A percentile compares a stretch with the other conserved stretches of the same genome.
These are phyloP conservation scores for Rhododendron henanense DNA, from an alignment of 148 eudicot genomes.

Conservation along the genomic window DNA sequence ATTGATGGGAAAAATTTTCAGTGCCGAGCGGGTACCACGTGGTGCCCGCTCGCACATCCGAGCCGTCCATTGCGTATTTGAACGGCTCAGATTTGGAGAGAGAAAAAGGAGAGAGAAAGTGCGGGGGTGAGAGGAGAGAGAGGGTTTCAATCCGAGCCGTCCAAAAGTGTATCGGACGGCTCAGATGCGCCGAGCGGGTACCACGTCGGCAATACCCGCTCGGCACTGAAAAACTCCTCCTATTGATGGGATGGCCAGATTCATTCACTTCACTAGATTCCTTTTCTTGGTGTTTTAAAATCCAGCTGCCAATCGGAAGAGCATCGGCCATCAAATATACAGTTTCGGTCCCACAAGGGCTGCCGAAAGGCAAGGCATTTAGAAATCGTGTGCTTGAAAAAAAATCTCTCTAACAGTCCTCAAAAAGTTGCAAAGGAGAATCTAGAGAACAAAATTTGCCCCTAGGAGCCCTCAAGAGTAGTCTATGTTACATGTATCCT, in stretches of 20 bases:
- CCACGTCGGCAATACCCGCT: too few relatives aligned
- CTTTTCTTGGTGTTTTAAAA: neutral
- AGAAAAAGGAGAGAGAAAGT: too few relatives aligned
- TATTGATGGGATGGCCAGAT: neutral
- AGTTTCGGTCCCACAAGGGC: neutral
- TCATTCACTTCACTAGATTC: slow-evolving; percentile 9
- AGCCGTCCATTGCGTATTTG: too few relatives aligned
- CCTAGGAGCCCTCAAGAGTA: neutral
- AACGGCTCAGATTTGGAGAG: too few relatives aligned
- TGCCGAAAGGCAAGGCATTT: neutral
- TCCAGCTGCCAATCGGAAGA: neutral
- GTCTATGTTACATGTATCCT: neutral
- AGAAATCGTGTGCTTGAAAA: neutral
- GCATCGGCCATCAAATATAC: neutral
- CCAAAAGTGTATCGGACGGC: too few relatives aligned
- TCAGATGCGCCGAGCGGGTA: too few relatives aligned
- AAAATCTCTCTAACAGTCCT: neutral
- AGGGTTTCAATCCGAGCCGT: too few relatives aligned
- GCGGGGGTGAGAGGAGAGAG: too few relatives aligned
- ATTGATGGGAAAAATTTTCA: neutral
- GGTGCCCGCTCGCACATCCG: too few relatives aligned
- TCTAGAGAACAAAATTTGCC: neutral
- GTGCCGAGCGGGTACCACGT: too few relatives aligned
- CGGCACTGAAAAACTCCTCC: too few relatives aligned
- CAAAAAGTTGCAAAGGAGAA: neutral